Conservation (phyloP, 805 yeast species). For the Saturnispora halmiae region DNA sequence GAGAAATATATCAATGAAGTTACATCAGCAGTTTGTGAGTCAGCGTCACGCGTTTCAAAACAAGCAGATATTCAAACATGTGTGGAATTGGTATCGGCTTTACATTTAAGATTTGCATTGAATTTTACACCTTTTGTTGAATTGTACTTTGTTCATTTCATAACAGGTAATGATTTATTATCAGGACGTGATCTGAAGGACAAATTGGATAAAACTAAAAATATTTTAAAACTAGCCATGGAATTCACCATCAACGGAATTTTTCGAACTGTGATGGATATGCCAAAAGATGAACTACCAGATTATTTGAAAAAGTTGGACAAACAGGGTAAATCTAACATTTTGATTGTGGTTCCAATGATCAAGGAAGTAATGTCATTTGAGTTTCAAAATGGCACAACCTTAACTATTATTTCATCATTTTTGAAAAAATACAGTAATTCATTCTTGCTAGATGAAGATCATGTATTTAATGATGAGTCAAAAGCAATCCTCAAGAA, state of each 20-base stretch:
- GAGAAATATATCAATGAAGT: conserved; percentile 72
- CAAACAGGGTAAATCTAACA: conserved; percentile 23
- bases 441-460: conserved; percentile 25
- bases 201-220: conserved; percentile 35
- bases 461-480: conserved; percentile 16
- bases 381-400: conserved; percentile 25
- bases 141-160: conserved; percentile 33
- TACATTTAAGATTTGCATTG: conserved; percentile 65
- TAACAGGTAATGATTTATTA: conserved; percentile 28
- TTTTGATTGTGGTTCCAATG: conserved; percentile 29
- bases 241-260: conserved; percentile 55
- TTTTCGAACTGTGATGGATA: conserved; percentile 37
- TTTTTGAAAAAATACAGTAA: conserved; percentile 42
- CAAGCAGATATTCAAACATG: conserved; percentile 53
- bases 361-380: conserved; percentile 36
- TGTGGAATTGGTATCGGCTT: conserved; percentile 55
- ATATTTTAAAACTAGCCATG: conserved; percentile 40
- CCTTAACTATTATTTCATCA: conserved; percentile 33
- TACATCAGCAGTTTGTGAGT: conserved; percentile 52
- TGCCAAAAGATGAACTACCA: conserved; percentile 36
- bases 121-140: conserved; percentile 44
- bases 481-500: conserved; percentile 22
- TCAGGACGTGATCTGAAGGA: conserved; percentile 38
- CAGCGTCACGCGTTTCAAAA: conserved; percentile 42
- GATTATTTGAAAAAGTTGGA: conserved; percentile 31